Percentiles rank a stretch among this genome's conserved stretches.
Evolutionary conservation across 352 stramenopile genomes (phyloP).

Genomic region (Phytophthora vignae): DNA sequence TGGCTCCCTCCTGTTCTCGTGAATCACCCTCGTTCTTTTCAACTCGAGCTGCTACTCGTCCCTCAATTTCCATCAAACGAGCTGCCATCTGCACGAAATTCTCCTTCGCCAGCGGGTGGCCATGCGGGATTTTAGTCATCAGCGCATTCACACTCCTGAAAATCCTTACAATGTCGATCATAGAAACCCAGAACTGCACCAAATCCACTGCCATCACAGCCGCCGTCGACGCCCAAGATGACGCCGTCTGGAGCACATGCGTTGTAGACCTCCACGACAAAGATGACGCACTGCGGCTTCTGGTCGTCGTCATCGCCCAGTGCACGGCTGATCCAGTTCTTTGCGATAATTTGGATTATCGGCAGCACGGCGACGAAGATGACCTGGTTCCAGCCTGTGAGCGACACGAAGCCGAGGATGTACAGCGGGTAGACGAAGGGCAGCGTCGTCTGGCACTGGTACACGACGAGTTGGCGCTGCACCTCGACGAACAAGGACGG

Average conservation of each 20-base stretch:
- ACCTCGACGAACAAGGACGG: conserved; percentile 18
- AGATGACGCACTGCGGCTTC: conserved; percentile 50
- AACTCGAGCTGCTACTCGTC: background rate
- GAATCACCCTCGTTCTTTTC: background rate
- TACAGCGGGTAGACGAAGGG: conserved; percentile 56
- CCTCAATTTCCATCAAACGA: conserved; percentile 6
- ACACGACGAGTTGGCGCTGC: conserved; percentile 24
- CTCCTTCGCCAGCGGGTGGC: no score
- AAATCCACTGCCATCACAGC: conserved; percentile 45
- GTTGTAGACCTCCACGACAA: conserved; percentile 64
- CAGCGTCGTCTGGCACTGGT: conserved; percentile 24
- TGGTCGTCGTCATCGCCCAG: conserved; percentile 28
- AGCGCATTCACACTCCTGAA: no score
- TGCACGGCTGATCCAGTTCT: conserved; percentile 45
- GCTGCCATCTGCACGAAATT: conserved; percentile 29
- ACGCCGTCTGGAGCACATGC: conserved; percentile 46
- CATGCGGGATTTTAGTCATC: no score
- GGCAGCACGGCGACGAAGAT: conserved; percentile 47
- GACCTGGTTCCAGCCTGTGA: conserved; percentile 30
- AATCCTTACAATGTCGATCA: conserved; percentile 33
- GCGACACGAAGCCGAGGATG: conserved; percentile 44
- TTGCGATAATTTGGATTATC: conserved; percentile 50
- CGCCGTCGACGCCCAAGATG: conserved; percentile 32
- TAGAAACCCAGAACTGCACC: conserved; percentile 37
- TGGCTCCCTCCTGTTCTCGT: no score